Evolutionary conservation across 805 yeast genomes (phyloP), one percentile per base, ranked within the genome.

Genomic region (Starmerella vaccinii): DNA sequence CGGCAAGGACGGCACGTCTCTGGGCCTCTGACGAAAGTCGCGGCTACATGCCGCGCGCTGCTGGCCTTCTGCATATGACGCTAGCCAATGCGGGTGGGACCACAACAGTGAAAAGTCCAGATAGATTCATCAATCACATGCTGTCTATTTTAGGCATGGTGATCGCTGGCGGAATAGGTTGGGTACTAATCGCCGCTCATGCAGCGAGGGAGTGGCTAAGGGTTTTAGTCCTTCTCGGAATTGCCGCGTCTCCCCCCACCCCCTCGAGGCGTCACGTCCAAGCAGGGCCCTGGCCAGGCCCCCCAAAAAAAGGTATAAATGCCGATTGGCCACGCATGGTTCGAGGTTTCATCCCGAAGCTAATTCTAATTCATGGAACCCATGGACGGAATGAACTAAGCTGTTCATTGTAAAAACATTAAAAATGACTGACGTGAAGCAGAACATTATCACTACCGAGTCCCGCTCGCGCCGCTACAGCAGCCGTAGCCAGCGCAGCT

Each of bases 391-490:
- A 41, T 27, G 24, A 41, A 41, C 35, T 30, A 29, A 27, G 26
- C 46, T 16, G 9, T 27, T 18, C 22, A 30, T 8, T 10, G 12
- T 13, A 41, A 4, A 29, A 32, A 32, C 8, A 43, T 43, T 37
- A 30, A 32, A 32, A 32, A 43, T 43, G 46, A 30, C 46, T 24
- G 37, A 30, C 38, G 46, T 16, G 29, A 43, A 43, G 46, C 38
- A 32, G 21, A 43, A 33, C 21, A 24, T 15, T 10, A 32, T 15
- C 38, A 4, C 38, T 16, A 19, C 27, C 38, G 24, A 41, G 10
- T 15, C n/a, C 45, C 46, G 46, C 29, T 12, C 46, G 10, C 46
- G 46, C 19, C 46, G 46, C 37, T 30, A 43, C 37, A 43, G 46
- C 38, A 7, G 16, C 21, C 46, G 35, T 9, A 30, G 38, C n/a